Base-by-base conservation (phyloP, 2,329 filamentous ascomycete genomes). In the Biscogniauxia marginata region DNA sequence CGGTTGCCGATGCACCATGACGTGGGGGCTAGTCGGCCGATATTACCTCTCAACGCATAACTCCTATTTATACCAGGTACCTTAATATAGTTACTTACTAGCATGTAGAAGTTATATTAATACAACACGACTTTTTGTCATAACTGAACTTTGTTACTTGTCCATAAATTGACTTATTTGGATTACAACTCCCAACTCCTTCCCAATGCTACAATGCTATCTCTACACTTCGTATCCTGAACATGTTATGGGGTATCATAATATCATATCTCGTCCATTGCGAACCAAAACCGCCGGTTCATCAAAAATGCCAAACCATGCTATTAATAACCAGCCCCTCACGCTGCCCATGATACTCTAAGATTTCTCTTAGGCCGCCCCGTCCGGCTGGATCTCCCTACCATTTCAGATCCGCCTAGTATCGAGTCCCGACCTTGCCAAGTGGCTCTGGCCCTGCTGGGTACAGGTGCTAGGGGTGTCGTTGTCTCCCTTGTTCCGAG, bases 311-410 rank as follows among this genome's bases (percentile, higher is more conserved):
- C 19, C 19, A 6, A 21, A 30, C 25, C 8, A 3, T 45, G 11
- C n/a, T 45, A 9, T 45, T 21, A 16, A 3, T 45, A 30, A 11
- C 8, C 21, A 51, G 2, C 25, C 45, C 16, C 11, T 59, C 54
- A 63, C 53, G 67, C 57, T 3, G 68, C 69, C 69, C 69, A 71
- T 8, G 69, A 71, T 1, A 71, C 70, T 52, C 69, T 56, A 3
- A 71, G 58, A 50, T 70, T 68, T 61, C 62, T 62, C 55, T 49
- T 64, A 2, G 64, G 30, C 5, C 66, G 65, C 18, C 61, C 59
- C 22, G 60, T 53, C 11, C 63, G 66, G 48, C 59, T 60, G 24
- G 53, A 52, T 43, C 61, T 62, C 16, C 54, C 63, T 21, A 59
- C 62, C 45, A 63, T 56, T n/a, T 63, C 63, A 16, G 67, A 67